A percentile compares a stretch with the other conserved stretches of the same genome.
phyloP scores from a whole-genome alignment of 2,329 filamentous ascomycete genomes.

The Trichoderma afroharzianum region DNA sequence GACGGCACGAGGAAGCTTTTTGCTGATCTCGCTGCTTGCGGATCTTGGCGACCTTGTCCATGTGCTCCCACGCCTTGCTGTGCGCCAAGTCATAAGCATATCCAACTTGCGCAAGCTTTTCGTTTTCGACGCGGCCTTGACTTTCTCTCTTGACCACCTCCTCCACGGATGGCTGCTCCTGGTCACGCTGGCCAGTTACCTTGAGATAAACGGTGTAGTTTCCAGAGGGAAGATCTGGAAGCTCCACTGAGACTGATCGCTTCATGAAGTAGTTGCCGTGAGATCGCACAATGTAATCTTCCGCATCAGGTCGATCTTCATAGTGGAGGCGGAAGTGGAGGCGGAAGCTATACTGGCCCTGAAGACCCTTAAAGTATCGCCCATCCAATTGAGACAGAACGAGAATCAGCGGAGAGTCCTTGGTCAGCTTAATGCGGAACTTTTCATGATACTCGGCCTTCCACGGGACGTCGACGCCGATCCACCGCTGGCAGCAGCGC shows the following conservation, averaged over 20 bases:
- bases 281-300: conserved; percentile 58
- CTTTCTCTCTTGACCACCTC: conserved; percentile 54
- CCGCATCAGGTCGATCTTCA: conserved; percentile 45
- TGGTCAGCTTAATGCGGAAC: conserved; percentile 54
- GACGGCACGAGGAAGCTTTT: conserved; percentile 46
- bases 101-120: conserved; percentile 57
- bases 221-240: conserved; percentile 52
- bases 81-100: conserved; percentile 59
- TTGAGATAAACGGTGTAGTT: conserved; percentile 56
- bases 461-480: conserved; percentile 60
- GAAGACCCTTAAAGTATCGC: conserved; percentile 58
- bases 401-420: conserved; percentile 55
- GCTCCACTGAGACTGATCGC: conserved; percentile 56
- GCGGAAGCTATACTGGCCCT: conserved; percentile 54
- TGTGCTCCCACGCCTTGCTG: conserved; percentile 51
- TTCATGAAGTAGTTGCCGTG: conserved; percentile 57
- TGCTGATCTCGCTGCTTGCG: conserved; percentile 47
- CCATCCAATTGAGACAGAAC: conserved; percentile 60
- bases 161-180: conserved; percentile 45
- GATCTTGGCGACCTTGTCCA: conserved; percentile 48
- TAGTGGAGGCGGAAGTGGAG: conserved; percentile 50
- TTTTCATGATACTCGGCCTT: conserved; percentile 59
- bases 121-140: conserved; percentile 46
- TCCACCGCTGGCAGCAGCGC: conserved; percentile 58
- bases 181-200: conserved; percentile 49